Percentiles rank a stretch among this genome's conserved stretches.
Conservation (phyloP, 129 eudicot species). For the Deinandra increscens region DNA sequence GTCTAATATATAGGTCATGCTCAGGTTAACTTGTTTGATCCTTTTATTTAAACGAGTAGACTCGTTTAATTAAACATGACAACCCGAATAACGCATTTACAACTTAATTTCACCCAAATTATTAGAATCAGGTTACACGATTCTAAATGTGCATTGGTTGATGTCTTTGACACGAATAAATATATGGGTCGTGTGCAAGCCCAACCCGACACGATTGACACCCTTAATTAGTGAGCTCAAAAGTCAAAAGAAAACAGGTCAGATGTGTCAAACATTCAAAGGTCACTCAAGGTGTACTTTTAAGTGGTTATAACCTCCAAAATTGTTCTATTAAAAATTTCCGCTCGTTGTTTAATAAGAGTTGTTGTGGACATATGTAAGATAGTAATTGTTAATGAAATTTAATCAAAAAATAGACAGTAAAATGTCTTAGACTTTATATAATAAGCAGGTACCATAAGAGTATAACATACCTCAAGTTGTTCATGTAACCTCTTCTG, state of each 20-base stretch:
- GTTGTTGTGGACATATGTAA: neutral
- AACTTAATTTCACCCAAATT: neutral
- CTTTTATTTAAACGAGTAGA: neutral
- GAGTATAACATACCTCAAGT: conserved; percentile 62
- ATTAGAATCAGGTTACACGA: neutral
- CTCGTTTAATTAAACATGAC: neutral
- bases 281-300: too few species aligned
- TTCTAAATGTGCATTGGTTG: neutral
- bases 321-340: neutral
- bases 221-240: neutral
- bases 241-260: too few species aligned
- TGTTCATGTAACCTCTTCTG: conserved; percentile 89
- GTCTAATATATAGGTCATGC: neutral
- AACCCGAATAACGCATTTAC: neutral
- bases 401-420: neutral
- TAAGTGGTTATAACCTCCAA: conserved; percentile 6
- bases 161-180: neutral
- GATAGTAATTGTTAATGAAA: neutral
- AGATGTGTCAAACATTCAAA: too few species aligned
- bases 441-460: neutral
- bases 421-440: neutral
- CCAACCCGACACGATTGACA: neutral
- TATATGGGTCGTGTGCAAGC: neutral
- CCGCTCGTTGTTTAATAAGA: neutral
- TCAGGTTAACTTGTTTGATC: neutral